These are phyloP conservation scores for Prunus salicina DNA, from an alignment of 306 rosid species.

Conservation along the genomic window DNA sequence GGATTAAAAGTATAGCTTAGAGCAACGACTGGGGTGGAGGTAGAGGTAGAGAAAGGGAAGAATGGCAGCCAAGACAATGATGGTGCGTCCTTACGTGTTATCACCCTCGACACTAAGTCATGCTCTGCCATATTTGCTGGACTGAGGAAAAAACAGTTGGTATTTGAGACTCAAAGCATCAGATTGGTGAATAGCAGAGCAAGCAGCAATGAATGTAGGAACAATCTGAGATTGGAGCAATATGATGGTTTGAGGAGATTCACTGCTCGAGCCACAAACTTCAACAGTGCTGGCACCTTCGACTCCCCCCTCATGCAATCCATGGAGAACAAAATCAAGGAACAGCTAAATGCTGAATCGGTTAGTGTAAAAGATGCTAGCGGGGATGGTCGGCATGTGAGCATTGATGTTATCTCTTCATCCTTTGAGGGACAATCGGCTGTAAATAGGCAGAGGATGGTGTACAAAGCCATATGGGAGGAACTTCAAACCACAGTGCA, in stretches of 20 bases:
- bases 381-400: slow-evolving; percentile 94
- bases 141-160: background rate
- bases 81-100: slow-evolving; percentile 15
- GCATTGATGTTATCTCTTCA: slow-evolving; percentile 71
- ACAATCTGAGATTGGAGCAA: background rate
- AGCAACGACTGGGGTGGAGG: background rate
- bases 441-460: slow-evolving; percentile 96
- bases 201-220: background rate
- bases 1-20: background rate
- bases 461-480: slow-evolving; percentile 95
- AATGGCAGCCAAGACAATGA: slow-evolving; percentile 19
- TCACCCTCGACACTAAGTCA: slow-evolving; percentile 5
- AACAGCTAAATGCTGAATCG: slow-evolving; percentile 74
- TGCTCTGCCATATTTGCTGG: background rate
- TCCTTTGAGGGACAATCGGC: slow-evolving; percentile 90
- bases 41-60: background rate
- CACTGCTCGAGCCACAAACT: slow-evolving; percentile 48
- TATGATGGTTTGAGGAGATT: slow-evolving; percentile 33
- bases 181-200: background rate
- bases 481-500: slow-evolving; percentile 91
- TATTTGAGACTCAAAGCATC: background rate
- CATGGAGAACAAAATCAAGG: slow-evolving; percentile 81
- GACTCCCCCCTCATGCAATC: slow-evolving; percentile 70
- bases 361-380: slow-evolving; percentile 72
- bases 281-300: slow-evolving; percentile 60